Base-by-base conservation (phyloP, 495 filamentous ascomycete species). In the Monascus purpureus region DNA sequence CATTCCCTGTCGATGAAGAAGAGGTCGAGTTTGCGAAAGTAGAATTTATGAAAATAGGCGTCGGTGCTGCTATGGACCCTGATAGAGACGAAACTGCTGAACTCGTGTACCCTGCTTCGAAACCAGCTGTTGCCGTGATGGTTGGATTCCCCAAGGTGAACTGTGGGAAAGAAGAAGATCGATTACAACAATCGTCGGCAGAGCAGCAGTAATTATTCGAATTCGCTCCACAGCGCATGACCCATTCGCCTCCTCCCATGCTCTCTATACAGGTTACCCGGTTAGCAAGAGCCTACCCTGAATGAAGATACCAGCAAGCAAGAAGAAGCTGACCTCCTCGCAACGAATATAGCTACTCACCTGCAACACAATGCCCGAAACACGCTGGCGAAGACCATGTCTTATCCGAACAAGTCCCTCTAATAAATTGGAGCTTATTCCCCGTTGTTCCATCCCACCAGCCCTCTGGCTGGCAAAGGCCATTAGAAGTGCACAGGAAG, bases 121-220 rank as follows among this genome's bases (percentile, higher is more conserved):
- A 6, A 6, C 34, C 34, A 24, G 34, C 34, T 13, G 20, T 36
- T 8, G 34, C 34, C 14, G 27, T 36, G 12, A 29, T 15, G 6
- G 26, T 24, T 12, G 34, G 25, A 29, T 36, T 13, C 15, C 13
- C 34, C 20, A 30, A 11, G 26, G 5, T 22, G n/a, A 29, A 15
- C n/a, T 15, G 25, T 16, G 15, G 14, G 27, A 16, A 13, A 14
- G 27, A 13, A 14, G 27, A 8, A 2, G n/a, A 4, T 7, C 30
- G 19, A 17, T 16, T 36, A 17, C 34, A 36, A 17, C 34, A 36
- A 18, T 22, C 13, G 20, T 25, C 34, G n/a, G 16, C 27, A 2
- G 34, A 36, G n/a, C 26, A 29, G 34, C 34, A 30, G 34, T 36
- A 36, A 2, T n/a, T 19, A 16, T 19, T n/a, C 5, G 27, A 23